Conservation (phyloP, 805 yeast genomes). For the Candida oleophila region DNA sequence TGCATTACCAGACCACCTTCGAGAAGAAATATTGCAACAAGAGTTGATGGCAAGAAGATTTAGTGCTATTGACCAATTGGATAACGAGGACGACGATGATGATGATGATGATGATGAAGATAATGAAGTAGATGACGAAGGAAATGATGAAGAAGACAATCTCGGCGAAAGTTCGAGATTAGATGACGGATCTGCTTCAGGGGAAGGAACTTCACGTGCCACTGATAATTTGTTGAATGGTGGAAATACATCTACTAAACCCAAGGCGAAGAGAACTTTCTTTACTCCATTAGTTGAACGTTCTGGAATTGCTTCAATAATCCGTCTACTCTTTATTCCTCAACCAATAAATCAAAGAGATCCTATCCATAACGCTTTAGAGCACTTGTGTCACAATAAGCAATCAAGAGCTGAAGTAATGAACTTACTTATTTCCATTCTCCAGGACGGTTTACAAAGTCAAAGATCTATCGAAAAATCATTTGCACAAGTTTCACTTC, state of each 20-base stretch:
- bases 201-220: slow-evolving; percentile 9
- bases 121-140: slow-evolving; percentile 16
- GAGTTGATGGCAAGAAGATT: slow-evolving; percentile 48
- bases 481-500: slow-evolving; percentile 53
- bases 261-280: slow-evolving; percentile 35
- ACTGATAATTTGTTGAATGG: slow-evolving; percentile 3
- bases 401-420: slow-evolving; percentile 77
- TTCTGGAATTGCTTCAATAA: slow-evolving; percentile 69
- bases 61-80: slow-evolving; percentile 20
- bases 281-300: slow-evolving; percentile 72
- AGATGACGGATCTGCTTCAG: not conserved
- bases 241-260: slow-evolving; percentile 5
- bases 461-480: slow-evolving; percentile 60
- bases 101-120: slow-evolving; percentile 22
- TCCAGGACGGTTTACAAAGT: slow-evolving; percentile 72
- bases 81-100: slow-evolving; percentile 20
- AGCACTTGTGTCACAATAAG: slow-evolving; percentile 68
- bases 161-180: slow-evolving; percentile 6
- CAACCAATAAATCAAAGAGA: slow-evolving; percentile 64
- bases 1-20: slow-evolving; percentile 69
- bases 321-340: slow-evolving; percentile 72
- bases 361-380: slow-evolving; percentile 61
- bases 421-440: slow-evolving; percentile 61
- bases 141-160: slow-evolving; percentile 8
- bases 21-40: slow-evolving; percentile 62